phyloP scores from a whole-genome alignment of 495 filamentous ascomycete species.

The Lasiosphaeris hirsuta region DNA sequence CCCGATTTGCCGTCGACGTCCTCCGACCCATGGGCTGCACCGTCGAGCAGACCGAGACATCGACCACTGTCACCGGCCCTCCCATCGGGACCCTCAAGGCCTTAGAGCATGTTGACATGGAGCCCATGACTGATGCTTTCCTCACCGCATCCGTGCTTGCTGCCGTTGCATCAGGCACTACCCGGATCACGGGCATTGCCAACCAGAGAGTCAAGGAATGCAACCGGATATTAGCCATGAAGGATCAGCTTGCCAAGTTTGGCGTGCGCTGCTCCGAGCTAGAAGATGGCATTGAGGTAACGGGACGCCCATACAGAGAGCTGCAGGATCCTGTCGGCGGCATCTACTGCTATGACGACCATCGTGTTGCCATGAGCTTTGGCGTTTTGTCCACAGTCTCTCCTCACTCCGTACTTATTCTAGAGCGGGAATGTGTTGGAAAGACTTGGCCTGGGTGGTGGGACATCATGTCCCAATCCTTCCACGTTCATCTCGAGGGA shows the following conservation, averaged over 20 bases:
- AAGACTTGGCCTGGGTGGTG: conserved; percentile 99
- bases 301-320: conserved; percentile 59
- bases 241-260: conserved; percentile 92
- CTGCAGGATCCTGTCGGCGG: conserved; percentile 62
- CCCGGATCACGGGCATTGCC: conserved; percentile 89
- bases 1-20: conserved; percentile 89
- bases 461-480: conserved; percentile 77
- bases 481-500: conserved; percentile 70
- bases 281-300: conserved; percentile 87
- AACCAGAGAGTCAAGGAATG: conserved; percentile 99
- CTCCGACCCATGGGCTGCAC: conserved; percentile 89
- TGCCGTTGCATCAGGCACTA: conserved; percentile 82
- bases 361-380: conserved; percentile 98
- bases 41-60: conserved; percentile 78
- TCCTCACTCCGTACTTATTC: conserved; percentile 72
- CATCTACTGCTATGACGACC: conserved; percentile 94
- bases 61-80: conserved; percentile 94
- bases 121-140: conserved; percentile 99
- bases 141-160: conserved; percentile 90
- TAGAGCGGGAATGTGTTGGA: conserved; percentile 86
- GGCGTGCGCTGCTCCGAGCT: conserved; percentile 83
- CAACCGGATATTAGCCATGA: conserved; percentile 95
- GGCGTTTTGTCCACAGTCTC: conserved; percentile 78
- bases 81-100: conserved; percentile 64
- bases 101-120: conserved; percentile 82